Evolutionary conservation across 2,329 filamentous ascomycete genomes (phyloP).

Genomic region (Pseudogymnoascus sp.): DNA sequence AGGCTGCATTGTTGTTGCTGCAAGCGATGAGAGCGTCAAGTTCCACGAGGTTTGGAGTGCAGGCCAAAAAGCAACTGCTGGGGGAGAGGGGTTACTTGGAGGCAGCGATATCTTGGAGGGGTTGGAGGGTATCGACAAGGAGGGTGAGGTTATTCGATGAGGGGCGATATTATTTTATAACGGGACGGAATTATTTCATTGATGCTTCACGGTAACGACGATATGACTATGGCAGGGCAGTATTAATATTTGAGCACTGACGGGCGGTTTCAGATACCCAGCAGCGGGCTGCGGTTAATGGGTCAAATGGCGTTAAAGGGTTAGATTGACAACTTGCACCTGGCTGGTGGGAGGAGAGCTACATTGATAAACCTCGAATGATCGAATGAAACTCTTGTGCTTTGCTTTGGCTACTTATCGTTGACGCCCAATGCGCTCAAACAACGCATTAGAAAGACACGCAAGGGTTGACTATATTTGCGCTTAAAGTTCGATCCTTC

Average conservation of each 20-base stretch:
- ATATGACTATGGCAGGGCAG: slow-evolving; percentile 1
- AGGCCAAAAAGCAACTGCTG: slow-evolving; percentile 43
- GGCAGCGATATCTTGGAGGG: slow-evolving; percentile 81
- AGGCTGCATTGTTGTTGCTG: slow-evolving; percentile 83
- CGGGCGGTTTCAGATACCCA: not conserved
- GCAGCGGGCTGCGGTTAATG: not conserved
- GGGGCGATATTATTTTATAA: not conserved
- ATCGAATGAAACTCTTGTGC: not conserved
- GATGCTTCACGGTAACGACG: not conserved
- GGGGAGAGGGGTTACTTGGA: slow-evolving; percentile 56
- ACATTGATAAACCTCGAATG: slow-evolving; percentile 1
- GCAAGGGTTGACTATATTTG: not conserved
- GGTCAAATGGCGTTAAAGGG: not conserved
- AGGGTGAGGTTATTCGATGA: slow-evolving; percentile 61
- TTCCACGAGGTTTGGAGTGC: slow-evolving; percentile 93
- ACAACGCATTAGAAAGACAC: not conserved
- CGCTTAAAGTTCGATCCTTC: not conserved
- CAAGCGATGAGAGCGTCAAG: slow-evolving; percentile 85
- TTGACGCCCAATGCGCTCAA: not conserved
- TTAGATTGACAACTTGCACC: not conserved
- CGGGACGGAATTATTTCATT: not conserved
- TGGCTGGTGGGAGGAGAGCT: not conserved
- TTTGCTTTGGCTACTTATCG: not conserved
- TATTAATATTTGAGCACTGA: not conserved
- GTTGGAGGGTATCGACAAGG: slow-evolving; percentile 70